Evolutionary conservation across 2,329 filamentous ascomycete species (phyloP).

Genomic region (Ceratocystis lukuohia): DNA sequence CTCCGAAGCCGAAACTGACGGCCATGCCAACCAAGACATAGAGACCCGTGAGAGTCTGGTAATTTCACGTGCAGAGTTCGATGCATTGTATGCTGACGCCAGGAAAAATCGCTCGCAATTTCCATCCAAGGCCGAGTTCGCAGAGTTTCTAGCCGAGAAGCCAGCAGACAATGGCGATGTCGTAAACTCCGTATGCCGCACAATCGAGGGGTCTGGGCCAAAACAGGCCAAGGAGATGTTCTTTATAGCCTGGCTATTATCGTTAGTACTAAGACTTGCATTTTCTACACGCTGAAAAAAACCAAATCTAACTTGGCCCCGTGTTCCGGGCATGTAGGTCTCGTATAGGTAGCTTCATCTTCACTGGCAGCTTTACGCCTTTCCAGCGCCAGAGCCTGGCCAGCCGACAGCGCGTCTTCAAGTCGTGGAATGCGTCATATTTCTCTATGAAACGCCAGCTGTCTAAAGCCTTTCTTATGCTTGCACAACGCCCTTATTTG

Average conservation of each 20-base stretch:
- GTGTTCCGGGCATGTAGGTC: slow-evolving; percentile 34
- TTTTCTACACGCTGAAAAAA: neutral
- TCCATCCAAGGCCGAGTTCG: slow-evolving; percentile 33
- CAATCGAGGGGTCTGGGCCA: slow-evolving; percentile 28
- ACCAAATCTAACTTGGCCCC: neutral
- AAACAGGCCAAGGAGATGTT: slow-evolving; percentile 29
- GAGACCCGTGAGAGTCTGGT: slow-evolving; percentile 23
- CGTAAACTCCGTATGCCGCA: slow-evolving; percentile 34
- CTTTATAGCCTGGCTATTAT: slow-evolving; percentile 29
- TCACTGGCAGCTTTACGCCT: slow-evolving; percentile 54
- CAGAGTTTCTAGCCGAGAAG: slow-evolving; percentile 40
- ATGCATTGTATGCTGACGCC: slow-evolving; percentile 31
- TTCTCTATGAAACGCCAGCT: slow-evolving; percentile 42
- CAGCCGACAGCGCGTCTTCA: slow-evolving; percentile 48
- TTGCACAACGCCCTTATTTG: slow-evolving; percentile 43
- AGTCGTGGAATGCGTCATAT: slow-evolving; percentile 47
- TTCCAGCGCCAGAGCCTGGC: slow-evolving; percentile 47
- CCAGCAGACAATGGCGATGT: slow-evolving; percentile 41
- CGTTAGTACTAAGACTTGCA: slow-evolving; percentile 28
- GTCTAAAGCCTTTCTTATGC: slow-evolving; percentile 39
- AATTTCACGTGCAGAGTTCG: slow-evolving; percentile 38
- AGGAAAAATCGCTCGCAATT: slow-evolving; percentile 28
- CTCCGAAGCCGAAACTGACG: neutral
- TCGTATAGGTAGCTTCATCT: slow-evolving; percentile 45
- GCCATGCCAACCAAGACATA: slow-evolving; percentile 24